A percentile compares a stretch with the other conserved stretches of the same genome.
phyloP scores from a whole-genome alignment of 306 rosid genomes.

The Delonix regia region DNA sequence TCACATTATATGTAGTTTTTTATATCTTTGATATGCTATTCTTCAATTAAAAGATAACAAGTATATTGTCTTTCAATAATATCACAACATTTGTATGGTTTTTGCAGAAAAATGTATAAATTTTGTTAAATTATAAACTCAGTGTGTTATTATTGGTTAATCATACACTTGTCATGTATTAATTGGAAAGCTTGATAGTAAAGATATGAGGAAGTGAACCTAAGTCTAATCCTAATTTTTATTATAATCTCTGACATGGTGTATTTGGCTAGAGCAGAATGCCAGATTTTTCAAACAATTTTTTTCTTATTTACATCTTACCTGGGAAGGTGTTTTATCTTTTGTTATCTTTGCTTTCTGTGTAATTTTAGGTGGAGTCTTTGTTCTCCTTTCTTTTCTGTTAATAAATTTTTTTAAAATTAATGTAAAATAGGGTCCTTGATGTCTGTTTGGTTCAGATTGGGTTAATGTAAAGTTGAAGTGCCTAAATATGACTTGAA shows the following conservation, averaged over 20 bases:
- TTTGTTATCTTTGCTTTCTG: neutral
- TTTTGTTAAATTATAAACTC: no score
- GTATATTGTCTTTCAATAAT: no score
- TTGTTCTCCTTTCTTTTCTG: constrained; percentile 2
- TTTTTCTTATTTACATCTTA: neutral
- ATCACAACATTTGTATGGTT: no score
- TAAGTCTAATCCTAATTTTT: no score
- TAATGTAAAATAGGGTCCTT: neutral
- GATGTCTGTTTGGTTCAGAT: constrained; percentile 1
- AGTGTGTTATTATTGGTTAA: no score
- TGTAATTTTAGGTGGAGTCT: constrained; percentile 6
- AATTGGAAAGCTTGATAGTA: no score
- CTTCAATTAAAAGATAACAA: no score
- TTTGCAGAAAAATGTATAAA: no score
- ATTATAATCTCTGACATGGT: neutral
- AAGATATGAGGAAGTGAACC: no score
- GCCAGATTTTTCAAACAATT: neutral
- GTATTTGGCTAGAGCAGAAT: neutral
- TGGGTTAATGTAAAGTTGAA: constrained; percentile 4
- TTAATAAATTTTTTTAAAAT: neutral
- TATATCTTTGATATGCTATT: no score
- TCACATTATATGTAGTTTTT: no score
- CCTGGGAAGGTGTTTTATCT: neutral
- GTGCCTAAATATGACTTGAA: constrained; percentile 19
- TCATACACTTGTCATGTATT: no score